Conservation (phyloP, 805 yeast species). For the Peterozyma xylosa region DNA sequence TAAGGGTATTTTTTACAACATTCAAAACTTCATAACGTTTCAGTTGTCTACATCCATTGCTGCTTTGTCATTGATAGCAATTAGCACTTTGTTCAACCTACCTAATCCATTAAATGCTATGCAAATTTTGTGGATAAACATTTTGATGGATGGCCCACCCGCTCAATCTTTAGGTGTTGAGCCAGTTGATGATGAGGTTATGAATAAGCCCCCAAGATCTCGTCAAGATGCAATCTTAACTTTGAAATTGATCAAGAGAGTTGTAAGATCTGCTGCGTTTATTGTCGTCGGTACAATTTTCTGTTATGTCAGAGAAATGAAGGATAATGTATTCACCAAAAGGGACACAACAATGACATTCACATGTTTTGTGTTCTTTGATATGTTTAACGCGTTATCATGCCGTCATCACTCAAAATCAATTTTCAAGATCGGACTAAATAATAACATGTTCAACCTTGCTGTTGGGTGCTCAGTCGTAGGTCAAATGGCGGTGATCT, state of each 20-base stretch:
- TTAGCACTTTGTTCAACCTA: constrained; percentile 77
- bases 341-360: constrained; percentile 99
- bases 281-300: constrained; percentile 82
- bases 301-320: constrained; percentile 82
- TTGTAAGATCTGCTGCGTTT: constrained; percentile 68
- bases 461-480: constrained; percentile 84
- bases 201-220: constrained; percentile 93
- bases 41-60: constrained; percentile 96
- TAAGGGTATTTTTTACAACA: constrained; percentile 92
- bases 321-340: constrained; percentile 72
- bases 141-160: constrained; percentile 98
- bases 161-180: constrained; percentile 97
- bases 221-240: constrained; percentile 84
- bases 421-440: constrained; percentile 71
- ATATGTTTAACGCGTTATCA: constrained; percentile 93
- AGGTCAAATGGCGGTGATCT: constrained; percentile 91
- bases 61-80: constrained; percentile 82
- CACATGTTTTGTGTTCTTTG: constrained; percentile 92
- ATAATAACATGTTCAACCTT: constrained; percentile 84
- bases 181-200: constrained; percentile 92
- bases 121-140: constrained; percentile 98
- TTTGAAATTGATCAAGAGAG: constrained; percentile 55
- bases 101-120: constrained; percentile 96
- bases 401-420: constrained; percentile 88
- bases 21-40: constrained; percentile 90